Evolutionary conservation across 139 green algal species (phyloP).

Genomic region (Penium margaritaceum): DNA sequence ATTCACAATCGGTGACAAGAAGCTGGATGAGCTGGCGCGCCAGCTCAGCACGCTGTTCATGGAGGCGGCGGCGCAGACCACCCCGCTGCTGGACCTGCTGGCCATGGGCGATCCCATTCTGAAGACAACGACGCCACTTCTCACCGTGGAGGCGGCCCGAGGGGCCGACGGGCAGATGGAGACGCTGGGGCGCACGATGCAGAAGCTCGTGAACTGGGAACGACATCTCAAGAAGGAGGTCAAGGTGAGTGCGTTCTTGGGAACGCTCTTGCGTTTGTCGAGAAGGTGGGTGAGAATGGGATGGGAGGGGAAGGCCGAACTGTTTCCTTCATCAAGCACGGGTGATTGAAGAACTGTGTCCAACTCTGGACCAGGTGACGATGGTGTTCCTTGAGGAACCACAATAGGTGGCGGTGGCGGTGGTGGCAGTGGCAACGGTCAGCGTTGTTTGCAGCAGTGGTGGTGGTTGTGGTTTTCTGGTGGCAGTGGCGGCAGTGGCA

Average conservation of each 20-base stretch:
- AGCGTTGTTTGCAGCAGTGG: no score
- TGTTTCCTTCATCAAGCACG: no score
- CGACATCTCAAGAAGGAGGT: not conserved
- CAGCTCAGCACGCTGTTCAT: conserved; percentile 1
- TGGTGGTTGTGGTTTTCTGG: no score
- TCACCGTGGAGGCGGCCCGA: conserved; percentile 1
- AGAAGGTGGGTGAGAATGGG: no score
- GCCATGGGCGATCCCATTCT: not conserved
- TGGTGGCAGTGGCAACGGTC: no score
- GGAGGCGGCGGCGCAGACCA: not conserved
- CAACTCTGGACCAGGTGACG: no score
- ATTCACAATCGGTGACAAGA: not conserved
- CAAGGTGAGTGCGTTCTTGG: not conserved
- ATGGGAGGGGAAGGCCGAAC: no score
- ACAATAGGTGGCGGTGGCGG: no score
- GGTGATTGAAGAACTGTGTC: no score
- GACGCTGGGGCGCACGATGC: not conserved
- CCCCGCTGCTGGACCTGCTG: conserved; percentile 2
- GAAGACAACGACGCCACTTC: not conserved
- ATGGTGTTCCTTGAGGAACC: no score
- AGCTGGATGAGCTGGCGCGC: not conserved
- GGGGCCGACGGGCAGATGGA: conserved; percentile 1
- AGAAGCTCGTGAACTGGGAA: conserved; percentile 8
- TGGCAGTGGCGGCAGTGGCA: no score
- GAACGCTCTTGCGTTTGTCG: not conserved